Evolutionary conservation across 768 basidiomycete genomes (phyloP).

Genomic region (Pulveroboletus sp.): DNA sequence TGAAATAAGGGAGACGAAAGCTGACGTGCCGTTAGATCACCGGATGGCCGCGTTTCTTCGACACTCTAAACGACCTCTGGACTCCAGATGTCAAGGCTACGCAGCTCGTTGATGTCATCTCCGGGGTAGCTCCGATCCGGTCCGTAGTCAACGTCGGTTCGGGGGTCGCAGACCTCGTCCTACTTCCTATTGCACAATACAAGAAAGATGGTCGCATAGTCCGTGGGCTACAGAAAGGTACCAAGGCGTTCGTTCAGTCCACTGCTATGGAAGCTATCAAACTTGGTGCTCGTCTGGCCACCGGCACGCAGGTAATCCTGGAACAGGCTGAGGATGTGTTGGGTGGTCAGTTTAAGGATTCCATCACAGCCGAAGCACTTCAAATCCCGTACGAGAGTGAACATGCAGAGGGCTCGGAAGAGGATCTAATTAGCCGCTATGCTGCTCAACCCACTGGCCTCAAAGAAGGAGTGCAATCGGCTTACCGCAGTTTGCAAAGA

Average conservation of each 20-base stretch:
- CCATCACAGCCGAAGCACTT: slow-evolving; percentile 66
- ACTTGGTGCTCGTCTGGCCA: slow-evolving; percentile 89
- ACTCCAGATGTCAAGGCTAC: slow-evolving; percentile 99
- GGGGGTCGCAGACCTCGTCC: slow-evolving; percentile 92
- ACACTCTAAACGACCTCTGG: slow-evolving; percentile 96
- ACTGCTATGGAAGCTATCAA: slow-evolving; percentile 96
- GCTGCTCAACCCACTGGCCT: slow-evolving; percentile 87
- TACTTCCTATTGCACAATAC: slow-evolving; percentile 96
- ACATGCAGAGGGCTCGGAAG: slow-evolving; percentile 31
- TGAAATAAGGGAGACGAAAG: not conserved
- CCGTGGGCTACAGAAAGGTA: slow-evolving; percentile 91
- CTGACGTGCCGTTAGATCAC: slow-evolving; percentile 62
- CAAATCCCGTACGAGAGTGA: slow-evolving; percentile 41
- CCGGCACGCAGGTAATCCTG: slow-evolving; percentile 95
- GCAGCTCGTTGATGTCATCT: slow-evolving; percentile 94
- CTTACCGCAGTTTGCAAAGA: slow-evolving; percentile 83
- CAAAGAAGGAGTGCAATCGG: slow-evolving; percentile 83
- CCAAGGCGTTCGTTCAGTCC: slow-evolving; percentile 88
- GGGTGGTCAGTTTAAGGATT: slow-evolving; percentile 70
- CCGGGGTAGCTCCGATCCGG: slow-evolving; percentile 93
- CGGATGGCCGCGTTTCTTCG: slow-evolving; percentile 88
- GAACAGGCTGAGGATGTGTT: slow-evolving; percentile 93
- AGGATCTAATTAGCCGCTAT: slow-evolving; percentile 80
- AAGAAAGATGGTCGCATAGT: slow-evolving; percentile 93
- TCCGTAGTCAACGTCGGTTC: slow-evolving; percentile 97